Evolutionary conservation across 805 yeast species (phyloP).

Genomic region (Maudiozyma barnettii): DNA sequence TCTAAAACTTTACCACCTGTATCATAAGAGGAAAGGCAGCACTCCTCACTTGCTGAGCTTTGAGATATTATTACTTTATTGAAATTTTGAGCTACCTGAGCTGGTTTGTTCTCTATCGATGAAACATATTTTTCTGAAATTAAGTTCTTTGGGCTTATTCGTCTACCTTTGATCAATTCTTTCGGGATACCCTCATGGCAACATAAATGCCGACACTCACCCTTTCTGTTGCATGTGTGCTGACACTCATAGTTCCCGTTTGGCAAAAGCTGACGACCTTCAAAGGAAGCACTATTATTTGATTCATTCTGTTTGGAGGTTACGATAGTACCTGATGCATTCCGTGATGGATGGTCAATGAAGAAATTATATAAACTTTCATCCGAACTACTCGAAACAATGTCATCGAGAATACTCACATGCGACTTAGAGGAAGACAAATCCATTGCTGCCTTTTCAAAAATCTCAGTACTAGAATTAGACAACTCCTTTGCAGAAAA

Average conservation of each 20-base stretch:
- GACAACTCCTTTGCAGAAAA: background rate
- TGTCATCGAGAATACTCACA: background rate
- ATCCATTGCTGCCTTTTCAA: background rate
- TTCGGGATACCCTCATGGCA: constrained; percentile 37
- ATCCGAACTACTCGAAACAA: constrained; percentile 1
- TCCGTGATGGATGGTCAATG: background rate
- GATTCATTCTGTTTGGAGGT: background rate
- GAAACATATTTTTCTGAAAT: background rate
- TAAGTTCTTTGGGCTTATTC: background rate
- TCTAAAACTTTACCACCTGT: background rate
- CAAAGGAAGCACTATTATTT: background rate
- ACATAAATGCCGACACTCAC: constrained; percentile 38
- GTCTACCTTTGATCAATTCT: constrained; percentile 1
- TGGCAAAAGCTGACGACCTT: constrained; percentile 8
- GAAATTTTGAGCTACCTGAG: background rate
- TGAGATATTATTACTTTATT: background rate
- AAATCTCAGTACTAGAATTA: background rate
- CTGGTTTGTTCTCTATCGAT: background rate
- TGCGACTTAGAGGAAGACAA: background rate
- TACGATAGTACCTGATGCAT: background rate
- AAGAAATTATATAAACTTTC: constrained; percentile 23
- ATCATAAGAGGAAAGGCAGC: background rate
- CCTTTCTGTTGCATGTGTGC: constrained; percentile 34
- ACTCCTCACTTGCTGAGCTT: background rate
- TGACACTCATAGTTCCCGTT: constrained; percentile 33